phyloP scores from a whole-genome alignment of 108 stramenopile species.

The Skeletonema costatum region DNA sequence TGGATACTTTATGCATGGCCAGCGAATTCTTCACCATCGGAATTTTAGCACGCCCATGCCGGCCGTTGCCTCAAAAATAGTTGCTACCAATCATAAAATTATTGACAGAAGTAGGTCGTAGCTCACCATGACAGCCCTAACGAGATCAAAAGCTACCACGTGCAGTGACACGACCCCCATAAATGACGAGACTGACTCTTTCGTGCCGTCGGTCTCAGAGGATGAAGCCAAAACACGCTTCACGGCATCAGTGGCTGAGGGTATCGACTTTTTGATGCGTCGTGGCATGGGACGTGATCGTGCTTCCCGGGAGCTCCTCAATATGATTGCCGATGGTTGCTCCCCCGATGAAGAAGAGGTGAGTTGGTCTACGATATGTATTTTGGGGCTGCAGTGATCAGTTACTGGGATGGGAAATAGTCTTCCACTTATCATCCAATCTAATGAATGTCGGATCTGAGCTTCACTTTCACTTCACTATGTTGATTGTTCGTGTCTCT shows the following conservation, averaged over 20 bases:
- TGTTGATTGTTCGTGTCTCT: not conserved
- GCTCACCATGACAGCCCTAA: no score
- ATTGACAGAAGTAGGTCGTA: no score
- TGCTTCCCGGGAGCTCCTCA: constrained; percentile 47
- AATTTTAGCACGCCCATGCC: no score
- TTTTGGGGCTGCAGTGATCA: not conserved
- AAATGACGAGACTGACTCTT: no score
- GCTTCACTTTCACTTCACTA: not conserved
- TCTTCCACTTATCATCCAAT: not conserved
- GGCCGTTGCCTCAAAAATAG: no score
- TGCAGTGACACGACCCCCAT: no score
- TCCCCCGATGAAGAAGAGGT: constrained; percentile 70
- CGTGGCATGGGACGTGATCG: constrained; percentile 66
- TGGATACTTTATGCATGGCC: no score
- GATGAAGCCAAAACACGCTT: constrained; percentile 54
- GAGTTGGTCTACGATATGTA: not conserved
- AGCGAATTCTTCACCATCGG: no score
- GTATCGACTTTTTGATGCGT: constrained; percentile 50
- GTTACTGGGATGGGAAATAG: not conserved
- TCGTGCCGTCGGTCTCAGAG: constrained; percentile 22
- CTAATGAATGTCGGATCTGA: not conserved
- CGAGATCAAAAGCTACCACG: no score
- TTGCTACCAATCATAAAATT: no score
- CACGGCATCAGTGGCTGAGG: constrained; percentile 38
- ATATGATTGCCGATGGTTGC: constrained; percentile 49